phyloP scores from a whole-genome alignment of 108 stramenopile genomes.

The Cyclotella distinguenda region DNA sequence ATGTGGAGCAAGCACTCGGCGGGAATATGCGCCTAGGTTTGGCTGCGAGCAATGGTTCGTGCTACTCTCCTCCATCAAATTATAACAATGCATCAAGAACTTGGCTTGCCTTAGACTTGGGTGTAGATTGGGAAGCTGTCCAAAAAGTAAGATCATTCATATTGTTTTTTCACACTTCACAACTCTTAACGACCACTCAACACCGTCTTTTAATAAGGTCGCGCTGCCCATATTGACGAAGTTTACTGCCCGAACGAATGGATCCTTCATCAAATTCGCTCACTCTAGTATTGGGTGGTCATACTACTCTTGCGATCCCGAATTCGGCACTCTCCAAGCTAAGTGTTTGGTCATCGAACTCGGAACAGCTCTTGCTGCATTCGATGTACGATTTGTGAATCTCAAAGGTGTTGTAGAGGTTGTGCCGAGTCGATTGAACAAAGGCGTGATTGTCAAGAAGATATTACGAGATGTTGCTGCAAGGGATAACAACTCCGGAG shows the following conservation, averaged over 20 bases:
- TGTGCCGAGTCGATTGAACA: constrained; percentile 80
- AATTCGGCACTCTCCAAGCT: constrained; percentile 97
- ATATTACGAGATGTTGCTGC: constrained; percentile 66
- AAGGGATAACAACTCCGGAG: constrained; percentile 36
- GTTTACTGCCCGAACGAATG: constrained; percentile 93
- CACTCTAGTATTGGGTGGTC: constrained; percentile 95
- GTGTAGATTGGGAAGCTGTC: constrained; percentile 92
- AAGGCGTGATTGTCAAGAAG: constrained; percentile 86
- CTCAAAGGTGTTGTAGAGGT: constrained; percentile 90
- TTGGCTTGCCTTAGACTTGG: constrained; percentile 85
- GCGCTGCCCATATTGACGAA: constrained; percentile 91
- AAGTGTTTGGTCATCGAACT: constrained; percentile 89
- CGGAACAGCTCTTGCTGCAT: constrained; percentile 78
- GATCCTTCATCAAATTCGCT: constrained; percentile 86
- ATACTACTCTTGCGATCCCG: constrained; percentile 98
- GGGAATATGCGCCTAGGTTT: constrained; percentile 83
- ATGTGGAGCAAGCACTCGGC: constrained; percentile 85
- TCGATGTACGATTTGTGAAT: constrained; percentile 92
- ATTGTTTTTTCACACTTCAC: not conserved
- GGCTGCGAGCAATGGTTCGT: constrained; percentile 92
- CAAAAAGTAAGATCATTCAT: constrained; percentile 58
- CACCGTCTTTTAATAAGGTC: constrained; percentile 11
- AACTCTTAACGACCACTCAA: not conserved
- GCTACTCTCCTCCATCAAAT: constrained; percentile 79
- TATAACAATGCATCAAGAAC: constrained; percentile 46